Evolutionary conservation across 306 rosid species (phyloP).

Genomic region (Pterocarpus macrocarpus): DNA sequence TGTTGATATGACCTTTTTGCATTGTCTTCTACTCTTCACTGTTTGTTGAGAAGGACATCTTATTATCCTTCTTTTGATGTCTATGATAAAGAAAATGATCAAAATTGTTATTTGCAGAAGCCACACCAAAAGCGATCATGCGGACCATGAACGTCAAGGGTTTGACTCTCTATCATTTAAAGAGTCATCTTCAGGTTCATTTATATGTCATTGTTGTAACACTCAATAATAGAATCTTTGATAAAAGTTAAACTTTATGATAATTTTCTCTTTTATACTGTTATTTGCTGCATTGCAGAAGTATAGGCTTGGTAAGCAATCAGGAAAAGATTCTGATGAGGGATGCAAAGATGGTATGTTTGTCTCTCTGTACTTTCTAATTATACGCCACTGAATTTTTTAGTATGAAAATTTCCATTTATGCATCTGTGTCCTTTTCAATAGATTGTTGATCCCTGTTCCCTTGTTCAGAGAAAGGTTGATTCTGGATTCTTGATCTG

Average conservation of each 20-base stretch:
- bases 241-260: slow-evolving; percentile 20
- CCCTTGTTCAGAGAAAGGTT: slow-evolving; percentile 25
- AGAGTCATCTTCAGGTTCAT: slow-evolving; percentile 95
- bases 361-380: slow-evolving; percentile 39
- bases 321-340: slow-evolving; percentile 88
- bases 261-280: not conserved
- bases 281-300: slow-evolving; percentile 67
- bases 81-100: not conserved
- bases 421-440: not conserved
- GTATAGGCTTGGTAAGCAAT: slow-evolving; percentile 94
- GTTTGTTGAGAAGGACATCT: not conserved
- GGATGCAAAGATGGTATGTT: slow-evolving; percentile 84
- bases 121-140: slow-evolving; percentile 98
- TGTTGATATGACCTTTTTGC: not conserved
- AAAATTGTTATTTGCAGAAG: slow-evolving; percentile 71
- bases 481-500: slow-evolving; percentile 12
- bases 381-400: slow-evolving; percentile 24
- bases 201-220: not conserved
- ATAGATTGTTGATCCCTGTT: slow-evolving; percentile 29
- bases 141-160: slow-evolving; percentile 99
- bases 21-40: not conserved
- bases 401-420: slow-evolving; percentile 4
- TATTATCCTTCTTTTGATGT: not conserved
- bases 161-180: slow-evolving; percentile 91
- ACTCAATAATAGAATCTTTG: slow-evolving; percentile 20